A percentile compares a stretch with the other conserved stretches of the same genome.
These are phyloP conservation scores for Corylus heterophylla DNA, from an alignment of 306 rosid genomes.

Conservation along the genomic window DNA sequence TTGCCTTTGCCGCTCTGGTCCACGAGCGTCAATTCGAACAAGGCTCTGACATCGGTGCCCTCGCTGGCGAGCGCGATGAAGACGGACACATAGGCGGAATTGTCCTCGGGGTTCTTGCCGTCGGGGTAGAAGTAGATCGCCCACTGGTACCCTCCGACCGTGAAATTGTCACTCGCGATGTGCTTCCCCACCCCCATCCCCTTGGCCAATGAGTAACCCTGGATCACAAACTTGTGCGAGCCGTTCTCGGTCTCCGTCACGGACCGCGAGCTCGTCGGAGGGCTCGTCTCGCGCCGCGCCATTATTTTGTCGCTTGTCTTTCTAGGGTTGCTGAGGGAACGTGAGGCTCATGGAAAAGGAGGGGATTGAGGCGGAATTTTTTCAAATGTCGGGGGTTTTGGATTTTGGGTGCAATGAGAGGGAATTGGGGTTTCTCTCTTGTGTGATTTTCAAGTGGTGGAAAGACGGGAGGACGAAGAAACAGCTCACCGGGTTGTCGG, in stretches of 20 bases:
- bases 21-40: constrained; percentile 79
- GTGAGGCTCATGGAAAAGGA: neutral
- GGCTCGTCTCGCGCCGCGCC: constrained; percentile 2
- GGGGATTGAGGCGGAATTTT: neutral
- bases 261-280: constrained; percentile 61
- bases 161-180: constrained; percentile 76
- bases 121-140: constrained; percentile 91
- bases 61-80: constrained; percentile 83
- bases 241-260: constrained; percentile 82
- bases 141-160: constrained; percentile 81
- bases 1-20: constrained; percentile 86
- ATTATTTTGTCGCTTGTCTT: neutral
- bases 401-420: neutral
- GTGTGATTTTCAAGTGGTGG: neutral
- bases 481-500: neutral
- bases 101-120: constrained; percentile 84
- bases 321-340: neutral
- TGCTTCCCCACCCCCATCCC: constrained; percentile 89
- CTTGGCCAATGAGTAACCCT: constrained; percentile 77
- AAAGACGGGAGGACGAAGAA: neutral
- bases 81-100: constrained; percentile 75
- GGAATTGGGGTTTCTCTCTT: neutral
- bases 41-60: constrained; percentile 80
- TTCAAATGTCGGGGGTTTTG: neutral
- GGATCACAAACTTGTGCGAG: constrained; percentile 78